Percentiles rank a stretch among this genome's conserved stretches.
Conservation (phyloP, 768 basidiomycete species). For the Xerocomellus dryophilus region DNA sequence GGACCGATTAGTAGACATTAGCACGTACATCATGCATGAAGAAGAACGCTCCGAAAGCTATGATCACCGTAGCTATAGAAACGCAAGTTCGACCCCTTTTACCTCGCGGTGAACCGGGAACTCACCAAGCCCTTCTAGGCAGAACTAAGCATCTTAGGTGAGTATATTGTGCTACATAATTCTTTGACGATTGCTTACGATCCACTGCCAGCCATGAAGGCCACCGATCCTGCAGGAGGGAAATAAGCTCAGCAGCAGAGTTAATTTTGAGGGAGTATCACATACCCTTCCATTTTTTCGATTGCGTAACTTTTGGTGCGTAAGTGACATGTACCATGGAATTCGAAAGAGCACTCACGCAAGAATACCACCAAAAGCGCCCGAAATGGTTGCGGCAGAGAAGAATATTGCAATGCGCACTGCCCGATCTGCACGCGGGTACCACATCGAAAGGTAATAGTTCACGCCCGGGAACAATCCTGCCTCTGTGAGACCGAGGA, state of each 20-base stretch:
- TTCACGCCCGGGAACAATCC: conserved; percentile 42
- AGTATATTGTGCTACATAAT: neutral
- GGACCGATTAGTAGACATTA: neutral
- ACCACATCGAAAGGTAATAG: conserved; percentile 54
- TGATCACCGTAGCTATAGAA: conserved; percentile 21
- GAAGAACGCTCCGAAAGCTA: conserved; percentile 39
- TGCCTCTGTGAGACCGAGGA: conserved; percentile 47
- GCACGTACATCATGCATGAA: conserved; percentile 48
- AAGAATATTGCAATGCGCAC: conserved; percentile 60
- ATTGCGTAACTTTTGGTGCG: conserved; percentile 33
- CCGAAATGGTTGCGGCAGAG: conserved; percentile 56
- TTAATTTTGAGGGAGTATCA: conserved; percentile 9
- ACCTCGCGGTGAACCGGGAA: neutral
- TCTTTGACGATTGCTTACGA: conserved; percentile 25
- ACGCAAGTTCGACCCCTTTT: neutral
- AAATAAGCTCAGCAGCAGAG: neutral
- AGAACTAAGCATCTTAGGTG: conserved; percentile 24
- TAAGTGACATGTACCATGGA: neutral
- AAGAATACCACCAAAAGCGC: conserved; percentile 47
- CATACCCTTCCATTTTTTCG: conserved; percentile 34
- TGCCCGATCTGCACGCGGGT: conserved; percentile 55
- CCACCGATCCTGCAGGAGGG: conserved; percentile 20
- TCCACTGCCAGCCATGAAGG: conserved; percentile 39
- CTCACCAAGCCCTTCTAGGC: conserved; percentile 31
- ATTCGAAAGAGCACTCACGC: conserved; percentile 34